These are phyloP conservation scores for Solanum lycopersicoides DNA, from an alignment of 257 asterid genomes.

Conservation along the genomic window DNA sequence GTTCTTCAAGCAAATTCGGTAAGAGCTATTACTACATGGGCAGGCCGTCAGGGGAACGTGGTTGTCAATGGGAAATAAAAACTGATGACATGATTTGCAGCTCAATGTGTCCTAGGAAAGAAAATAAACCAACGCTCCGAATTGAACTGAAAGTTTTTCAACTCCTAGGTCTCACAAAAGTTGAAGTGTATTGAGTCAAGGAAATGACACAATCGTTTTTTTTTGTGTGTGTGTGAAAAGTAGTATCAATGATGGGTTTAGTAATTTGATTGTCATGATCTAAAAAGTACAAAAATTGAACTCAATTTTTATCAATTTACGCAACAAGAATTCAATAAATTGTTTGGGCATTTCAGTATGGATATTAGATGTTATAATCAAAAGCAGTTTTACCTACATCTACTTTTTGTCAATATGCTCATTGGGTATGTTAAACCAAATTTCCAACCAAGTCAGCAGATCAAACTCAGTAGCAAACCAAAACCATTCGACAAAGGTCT, in stretches of 20 bases:
- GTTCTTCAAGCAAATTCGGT: neutral
- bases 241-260: neutral
- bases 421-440: neutral
- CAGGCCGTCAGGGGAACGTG: neutral
- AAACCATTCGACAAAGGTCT: neutral
- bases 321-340: neutral
- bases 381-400: neutral
- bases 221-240: neutral
- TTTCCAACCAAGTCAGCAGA: neutral
- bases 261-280: neutral
- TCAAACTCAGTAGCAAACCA: neutral
- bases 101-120: neutral
- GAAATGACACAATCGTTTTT: neutral
- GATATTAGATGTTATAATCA: neutral
- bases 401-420: neutral
- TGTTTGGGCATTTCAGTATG: neutral
- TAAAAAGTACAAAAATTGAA: neutral
- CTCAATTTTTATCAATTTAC: neutral
- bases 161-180: neutral
- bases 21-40: neutral
- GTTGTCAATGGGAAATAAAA: neutral
- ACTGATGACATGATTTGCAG: neutral
- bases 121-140: neutral
- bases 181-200: neutral
- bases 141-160: neutral